These are phyloP conservation scores for Pseudonitzschia multistriata DNA, from an alignment of 108 stramenopile species.

Conservation along the genomic window DNA sequence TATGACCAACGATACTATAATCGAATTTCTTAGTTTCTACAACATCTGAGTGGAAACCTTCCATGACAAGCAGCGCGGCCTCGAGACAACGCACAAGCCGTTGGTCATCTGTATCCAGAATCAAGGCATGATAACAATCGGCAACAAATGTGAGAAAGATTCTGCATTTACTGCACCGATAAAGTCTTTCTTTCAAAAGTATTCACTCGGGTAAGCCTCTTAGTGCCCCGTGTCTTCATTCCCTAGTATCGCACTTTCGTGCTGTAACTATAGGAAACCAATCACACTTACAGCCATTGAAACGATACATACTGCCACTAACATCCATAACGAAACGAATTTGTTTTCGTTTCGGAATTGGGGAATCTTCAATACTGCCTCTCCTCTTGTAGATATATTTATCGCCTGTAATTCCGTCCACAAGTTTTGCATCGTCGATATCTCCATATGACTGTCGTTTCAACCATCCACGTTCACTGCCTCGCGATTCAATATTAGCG, in stretches of 20 bases:
- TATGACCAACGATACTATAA: conserved; percentile 75
- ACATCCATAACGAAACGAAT: conserved; percentile 79
- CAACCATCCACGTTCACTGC: conserved; percentile 77
- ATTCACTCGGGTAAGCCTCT: too few species aligned
- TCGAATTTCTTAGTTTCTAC: conserved; percentile 51
- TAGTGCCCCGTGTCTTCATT: too few species aligned
- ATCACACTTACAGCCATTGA: conserved; percentile 52
- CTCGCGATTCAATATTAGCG: conserved; percentile 44
- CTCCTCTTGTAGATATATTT: conserved; percentile 82
- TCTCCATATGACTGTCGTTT: conserved; percentile 79
- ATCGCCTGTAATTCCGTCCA: conserved; percentile 84
- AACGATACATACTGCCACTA: conserved; percentile 87
- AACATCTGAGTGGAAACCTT: conserved; percentile 45
- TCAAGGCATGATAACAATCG: background rate
- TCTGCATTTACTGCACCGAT: background rate
- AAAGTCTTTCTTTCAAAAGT: too few species aligned
- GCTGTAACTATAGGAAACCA: too few species aligned
- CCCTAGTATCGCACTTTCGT: too few species aligned
- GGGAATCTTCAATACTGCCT: conserved; percentile 47
- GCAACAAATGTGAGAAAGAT: background rate
- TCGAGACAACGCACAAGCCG: conserved; percentile 78
- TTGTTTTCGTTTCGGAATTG: conserved; percentile 6
- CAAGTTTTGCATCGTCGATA: conserved; percentile 81
- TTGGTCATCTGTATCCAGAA: conserved; percentile 44
- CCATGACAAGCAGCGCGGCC: conserved; percentile 86